These are phyloP conservation scores for Fusarium scirpi DNA, from an alignment of 2,329 filamentous ascomycete genomes.

Conservation along the genomic window DNA sequence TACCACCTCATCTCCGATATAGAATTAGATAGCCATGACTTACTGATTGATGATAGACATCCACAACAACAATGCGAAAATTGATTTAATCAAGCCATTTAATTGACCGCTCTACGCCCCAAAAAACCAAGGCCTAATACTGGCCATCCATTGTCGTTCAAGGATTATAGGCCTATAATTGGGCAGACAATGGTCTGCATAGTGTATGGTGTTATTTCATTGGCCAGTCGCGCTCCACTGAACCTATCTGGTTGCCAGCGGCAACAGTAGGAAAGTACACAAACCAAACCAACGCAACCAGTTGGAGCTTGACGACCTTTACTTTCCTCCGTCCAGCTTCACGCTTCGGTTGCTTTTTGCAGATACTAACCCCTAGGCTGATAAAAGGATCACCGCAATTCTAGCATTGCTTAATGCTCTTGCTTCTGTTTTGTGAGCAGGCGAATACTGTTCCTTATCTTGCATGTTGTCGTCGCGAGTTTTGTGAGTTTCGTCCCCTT, in stretches of 20 bases:
- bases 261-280: slow-evolving; percentile 54
- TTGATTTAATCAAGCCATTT: neutral
- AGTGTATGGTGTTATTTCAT: slow-evolving; percentile 22
- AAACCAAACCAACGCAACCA: slow-evolving; percentile 47
- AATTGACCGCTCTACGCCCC: slow-evolving; percentile 14
- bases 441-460: slow-evolving; percentile 34
- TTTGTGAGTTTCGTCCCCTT: slow-evolving; percentile 42
- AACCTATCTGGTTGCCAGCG: slow-evolving; percentile 45
- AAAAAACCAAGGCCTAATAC: neutral
- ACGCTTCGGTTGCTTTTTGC: slow-evolving; percentile 29
- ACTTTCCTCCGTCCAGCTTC: slow-evolving; percentile 35
- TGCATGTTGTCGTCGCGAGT: slow-evolving; percentile 47
- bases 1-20: slow-evolving; percentile 37
- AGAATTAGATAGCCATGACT: slow-evolving; percentile 35
- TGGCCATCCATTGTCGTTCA: neutral
- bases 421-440: slow-evolving; percentile 19
- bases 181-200: slow-evolving; percentile 1
- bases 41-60: slow-evolving; percentile 15
- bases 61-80: slow-evolving; percentile 18
- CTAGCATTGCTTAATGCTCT: slow-evolving; percentile 49
- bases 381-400: slow-evolving; percentile 19
- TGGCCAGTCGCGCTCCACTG: slow-evolving; percentile 6
- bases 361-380: slow-evolving; percentile 43
- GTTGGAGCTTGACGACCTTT: slow-evolving; percentile 32
- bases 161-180: slow-evolving; percentile 5